Evolutionary conservation across 2,329 filamentous ascomycete genomes (phyloP), one percentile per base, ranked within the genome.

Genomic region (Leptographium radiaticola): DNA sequence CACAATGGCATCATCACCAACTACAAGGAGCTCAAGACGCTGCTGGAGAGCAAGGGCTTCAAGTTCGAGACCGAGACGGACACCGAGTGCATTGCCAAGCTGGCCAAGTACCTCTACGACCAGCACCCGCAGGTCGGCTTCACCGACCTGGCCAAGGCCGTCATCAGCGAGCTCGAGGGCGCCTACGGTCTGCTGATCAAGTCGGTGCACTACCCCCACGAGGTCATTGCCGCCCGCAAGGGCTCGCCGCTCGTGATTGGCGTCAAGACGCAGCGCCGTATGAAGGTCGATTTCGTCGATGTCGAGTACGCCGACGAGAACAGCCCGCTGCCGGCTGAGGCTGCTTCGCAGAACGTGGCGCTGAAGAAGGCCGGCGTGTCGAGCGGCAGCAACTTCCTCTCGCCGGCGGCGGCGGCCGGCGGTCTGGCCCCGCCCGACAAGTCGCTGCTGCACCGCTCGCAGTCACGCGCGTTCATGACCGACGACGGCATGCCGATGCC

Each of bases 1-100:
- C 93, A 98, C 85, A 98, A 98, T 74, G 93, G 93, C 68, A 98
- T 98, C 79, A 98, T 98, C 74, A 98, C 93, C 76, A 98, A 98
- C 81, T 98, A 98, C 83, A 98, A 98, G 80, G 93, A 98, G 75
- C 77, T 98, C 65, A 95, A 91, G 83, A 88, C 86, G 59, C 83
- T 98, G 59, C 80, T 98, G 62, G 81, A 86, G 74, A 80, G 79
- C 77, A 98, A 97, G 81, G 93, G 93, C 68, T 95, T 95, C 83
- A 86, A 84, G 67, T 98, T 98, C 70, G 93, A 98, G 83, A 98
- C 93, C 52, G 91, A 98, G 74, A 98, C 93, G 62, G 93, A 98
- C 68, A 98, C 93, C 52, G 93, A 98, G 76, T 96, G 91, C 72
- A 98, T 98, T 71, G 93, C 93, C 62, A 98, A 97, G 79, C 83